Conservation (phyloP, 805 yeast genomes). For the Candida methanosorbosa region DNA sequence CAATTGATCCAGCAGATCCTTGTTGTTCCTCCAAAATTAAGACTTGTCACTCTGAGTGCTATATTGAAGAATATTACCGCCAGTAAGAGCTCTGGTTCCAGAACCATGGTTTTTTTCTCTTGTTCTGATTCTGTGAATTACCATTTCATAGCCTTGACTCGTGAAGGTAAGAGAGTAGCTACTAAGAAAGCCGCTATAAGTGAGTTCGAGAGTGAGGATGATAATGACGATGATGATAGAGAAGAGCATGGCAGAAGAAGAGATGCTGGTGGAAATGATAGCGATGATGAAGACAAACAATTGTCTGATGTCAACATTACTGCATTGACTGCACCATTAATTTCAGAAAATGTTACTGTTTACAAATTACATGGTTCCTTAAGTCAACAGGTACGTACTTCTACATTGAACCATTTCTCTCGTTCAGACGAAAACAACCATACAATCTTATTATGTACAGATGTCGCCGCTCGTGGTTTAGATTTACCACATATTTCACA, state of each 20-base stretch:
- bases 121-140: constrained; percentile 97
- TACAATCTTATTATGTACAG: constrained; percentile 82
- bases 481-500: constrained; percentile 82
- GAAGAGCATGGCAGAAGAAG: constrained; percentile 3
- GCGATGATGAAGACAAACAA: constrained; percentile 13
- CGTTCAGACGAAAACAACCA: constrained; percentile 33
- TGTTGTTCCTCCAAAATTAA: constrained; percentile 87
- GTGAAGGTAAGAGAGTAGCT: constrained; percentile 38
- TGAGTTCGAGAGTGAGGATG: constrained; percentile 21
- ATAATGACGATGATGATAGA: constrained; percentile 11
- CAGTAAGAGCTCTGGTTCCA: constrained; percentile 24
- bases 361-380: constrained; percentile 87
- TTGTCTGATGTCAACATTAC: constrained; percentile 24
- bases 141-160: constrained; percentile 69
- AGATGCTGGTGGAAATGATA: too few species aligned
- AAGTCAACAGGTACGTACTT: constrained; percentile 72
- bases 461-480: constrained; percentile 95
- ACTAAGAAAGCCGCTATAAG: constrained; percentile 15
- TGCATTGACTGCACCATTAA: constrained; percentile 43
- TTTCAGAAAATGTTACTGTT: constrained; percentile 35
- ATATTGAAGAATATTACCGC: constrained; percentile 42
- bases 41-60: constrained; percentile 76
- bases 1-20: constrained; percentile 74
- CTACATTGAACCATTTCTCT: constrained; percentile 61
- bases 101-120: constrained; percentile 80